Percentiles rank a stretch among this genome's conserved stretches.
Conservation (phyloP, 2,329 filamentous ascomycete species). For the Macrophomina phaseolina region DNA sequence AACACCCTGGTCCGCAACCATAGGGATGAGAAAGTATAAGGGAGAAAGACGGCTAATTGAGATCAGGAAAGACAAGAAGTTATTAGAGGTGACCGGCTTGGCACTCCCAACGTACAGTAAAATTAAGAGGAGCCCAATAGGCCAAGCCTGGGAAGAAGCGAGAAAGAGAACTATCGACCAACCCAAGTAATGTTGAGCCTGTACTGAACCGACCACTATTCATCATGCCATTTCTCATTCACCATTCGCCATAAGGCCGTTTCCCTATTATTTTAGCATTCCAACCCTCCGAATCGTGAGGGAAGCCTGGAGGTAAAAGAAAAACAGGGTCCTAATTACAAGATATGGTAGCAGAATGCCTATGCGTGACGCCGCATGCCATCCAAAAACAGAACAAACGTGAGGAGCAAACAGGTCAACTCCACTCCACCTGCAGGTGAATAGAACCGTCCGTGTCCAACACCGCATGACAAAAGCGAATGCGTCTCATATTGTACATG, state of each 20-base stretch:
- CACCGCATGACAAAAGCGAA: constrained; percentile 10
- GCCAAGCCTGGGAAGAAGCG: too few relatives aligned
- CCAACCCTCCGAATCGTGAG: background rate
- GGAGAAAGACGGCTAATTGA: too few relatives aligned
- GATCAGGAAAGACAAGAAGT: too few relatives aligned
- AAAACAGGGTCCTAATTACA: constrained; percentile 8
- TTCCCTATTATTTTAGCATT: background rate
- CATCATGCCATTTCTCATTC: constrained; percentile 15
- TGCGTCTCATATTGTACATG: constrained; percentile 15
- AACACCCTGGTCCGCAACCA: too few relatives aligned
- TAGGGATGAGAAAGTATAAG: too few relatives aligned
- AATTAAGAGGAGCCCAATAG: too few relatives aligned
- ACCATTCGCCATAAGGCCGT: background rate
- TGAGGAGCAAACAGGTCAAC: background rate
- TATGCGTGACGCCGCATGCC: constrained; percentile 2
- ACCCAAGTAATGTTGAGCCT: background rate
- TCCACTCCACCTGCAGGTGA: background rate
- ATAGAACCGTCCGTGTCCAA: background rate
- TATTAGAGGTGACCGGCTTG: too few relatives aligned
- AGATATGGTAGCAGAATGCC: constrained; percentile 8
- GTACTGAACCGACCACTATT: background rate
- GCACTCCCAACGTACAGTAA: too few relatives aligned
- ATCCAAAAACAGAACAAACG: background rate
- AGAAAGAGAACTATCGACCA: too few relatives aligned
- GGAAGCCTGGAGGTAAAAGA: background rate